Evolutionary conservation across 2,329 filamentous ascomycete genomes (phyloP), one percentile per base, ranked within the genome.

Genomic region (Sporothrix luriei): DNA sequence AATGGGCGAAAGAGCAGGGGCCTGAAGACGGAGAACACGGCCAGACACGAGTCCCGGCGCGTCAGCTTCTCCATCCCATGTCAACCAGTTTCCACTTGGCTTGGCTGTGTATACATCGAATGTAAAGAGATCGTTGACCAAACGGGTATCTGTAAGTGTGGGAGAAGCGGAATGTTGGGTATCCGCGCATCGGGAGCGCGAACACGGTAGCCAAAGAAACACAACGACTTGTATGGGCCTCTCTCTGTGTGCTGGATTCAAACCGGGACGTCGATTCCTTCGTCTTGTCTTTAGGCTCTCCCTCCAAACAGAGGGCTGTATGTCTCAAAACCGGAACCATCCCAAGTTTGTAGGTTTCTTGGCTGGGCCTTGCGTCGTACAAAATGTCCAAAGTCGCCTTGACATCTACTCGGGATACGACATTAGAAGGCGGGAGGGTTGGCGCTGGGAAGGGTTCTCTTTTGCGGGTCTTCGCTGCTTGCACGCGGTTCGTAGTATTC

Each of bases 401-500:
- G 29, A 51, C 62, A 51, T 46, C 38, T 40, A 46, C 21, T 57
- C 51, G 65, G 65, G 49, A 66, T 66, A 54, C 64, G 55, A 66
- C 64, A 51, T 51, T 46, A 38, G 49, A 46, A 21, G 10, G 51
- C 33, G 11, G 29, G 38, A 29, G 51, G 9, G 65, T 14, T 55
- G 65, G 14, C 51, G 14, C 51, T 26, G 51, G 21, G 33, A 57
- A 24, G 57, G 33, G 29, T 4, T 19, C 16, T 54, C 43, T 29
- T 54, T 43, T 29, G 40, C 64, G 19, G 24, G 29, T 51, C 48
- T 66, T 40, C 26, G 26, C 46, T 21, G 26, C n/a, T 51, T 51
- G 24, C 46, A 19, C 46, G 61, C 48, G n/a, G 49, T 24, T 43
- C 38, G 29, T 46, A 38, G 21, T 40, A 4, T 54, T 66, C 64